Base-by-base conservation (phyloP, 1,284 basidiomycete genomes). In the Pseudozyma sp. region DNA sequence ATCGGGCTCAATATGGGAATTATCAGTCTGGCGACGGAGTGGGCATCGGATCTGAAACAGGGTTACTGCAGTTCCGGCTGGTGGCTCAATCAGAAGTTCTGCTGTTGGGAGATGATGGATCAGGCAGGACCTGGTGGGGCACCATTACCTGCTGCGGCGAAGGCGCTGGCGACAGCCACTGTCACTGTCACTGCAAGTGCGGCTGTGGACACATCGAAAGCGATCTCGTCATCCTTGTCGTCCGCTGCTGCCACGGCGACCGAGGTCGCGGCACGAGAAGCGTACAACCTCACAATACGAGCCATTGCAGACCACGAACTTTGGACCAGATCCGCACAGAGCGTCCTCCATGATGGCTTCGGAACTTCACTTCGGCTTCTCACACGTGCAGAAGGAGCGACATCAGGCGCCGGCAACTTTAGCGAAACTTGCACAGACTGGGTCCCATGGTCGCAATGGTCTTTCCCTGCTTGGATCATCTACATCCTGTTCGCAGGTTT, bases 51-150 rank as follows among this genome's bases (percentile, higher is more conserved):
- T 85, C 90, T 98, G 70, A 98, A 98, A 87, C 92, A 95, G 87
- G 97, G 97, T 0, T 96, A 97, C 84, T 99, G 97, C 86, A 89
- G 90, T 1, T 93, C 95, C 61, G 95, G 94, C 3, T 99, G 97
- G 97, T 99, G 97, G 96, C 86, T 99, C 61, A 97, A 95, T 85
- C 91, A 94, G 80, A 94, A 97, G 83, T 98, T 98, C 85, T 99
- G 97, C 86, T 99, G 97, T 85, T 95, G 94, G 93, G 94, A 95
- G 83, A 73, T 82, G 62, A 80, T 79, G 78, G 83, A 85, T 57
- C 60, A 66, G 7, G 79, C 72, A 0, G 82, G 82, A 5, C 80
- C 81, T 0, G 78, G 79, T 21, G 81, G 76, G n/a, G 66, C 71
- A 4, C 71, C 80, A 2, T 48, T 71, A 4, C 71, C 76, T 2